Percentiles rank a stretch among this genome's conserved stretches.
These are phyloP conservation scores for Termitomyces sp. DNA, from an alignment of 768 basidiomycete species.

Conservation along the genomic window DNA sequence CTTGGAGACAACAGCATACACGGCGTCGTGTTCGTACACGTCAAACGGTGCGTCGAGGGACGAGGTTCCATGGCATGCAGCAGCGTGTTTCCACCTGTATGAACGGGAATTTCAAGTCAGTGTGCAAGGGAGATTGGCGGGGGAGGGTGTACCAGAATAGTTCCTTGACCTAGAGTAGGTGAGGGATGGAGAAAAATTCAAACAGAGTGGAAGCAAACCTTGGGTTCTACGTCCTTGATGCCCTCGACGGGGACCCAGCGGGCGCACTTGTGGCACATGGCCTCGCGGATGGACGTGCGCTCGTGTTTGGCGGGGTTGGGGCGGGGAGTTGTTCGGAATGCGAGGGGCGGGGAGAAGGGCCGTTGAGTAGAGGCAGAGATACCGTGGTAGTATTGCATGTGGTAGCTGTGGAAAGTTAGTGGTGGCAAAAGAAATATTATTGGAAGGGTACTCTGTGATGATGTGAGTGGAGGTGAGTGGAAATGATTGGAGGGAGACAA, in stretches of 20 bases:
- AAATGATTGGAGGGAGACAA: constrained; percentile 15
- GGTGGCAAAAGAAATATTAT: too few relatives aligned
- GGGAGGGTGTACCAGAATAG: constrained; percentile 55
- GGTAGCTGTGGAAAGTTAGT: constrained; percentile 63
- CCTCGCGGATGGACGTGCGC: constrained; percentile 53
- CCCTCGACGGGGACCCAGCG: constrained; percentile 73
- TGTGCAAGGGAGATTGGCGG: neutral
- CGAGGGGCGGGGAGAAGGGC: constrained; percentile 74
- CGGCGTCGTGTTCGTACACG: constrained; percentile 22
- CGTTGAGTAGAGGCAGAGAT: constrained; percentile 62
- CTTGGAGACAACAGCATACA: constrained; percentile 6
- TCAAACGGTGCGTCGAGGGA: constrained; percentile 46
- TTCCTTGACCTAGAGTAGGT: constrained; percentile 52
- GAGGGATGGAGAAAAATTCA: too few relatives aligned
- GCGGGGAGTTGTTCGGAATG: constrained; percentile 47
- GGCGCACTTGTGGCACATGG: constrained; percentile 72
- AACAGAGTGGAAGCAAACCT: constrained; percentile 36
- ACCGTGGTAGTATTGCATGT: constrained; percentile 71
- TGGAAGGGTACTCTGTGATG: too few relatives aligned
- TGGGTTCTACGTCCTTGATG: constrained; percentile 66
- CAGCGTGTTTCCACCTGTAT: constrained; percentile 79
- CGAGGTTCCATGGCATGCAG: constrained; percentile 61
- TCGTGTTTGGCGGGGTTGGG: constrained; percentile 52
- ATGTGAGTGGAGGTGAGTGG: too few relatives aligned
- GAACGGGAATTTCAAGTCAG: neutral